Base-by-base conservation (phyloP, 2,329 filamentous ascomycete species). In the Ophiostoma ulmi region DNA sequence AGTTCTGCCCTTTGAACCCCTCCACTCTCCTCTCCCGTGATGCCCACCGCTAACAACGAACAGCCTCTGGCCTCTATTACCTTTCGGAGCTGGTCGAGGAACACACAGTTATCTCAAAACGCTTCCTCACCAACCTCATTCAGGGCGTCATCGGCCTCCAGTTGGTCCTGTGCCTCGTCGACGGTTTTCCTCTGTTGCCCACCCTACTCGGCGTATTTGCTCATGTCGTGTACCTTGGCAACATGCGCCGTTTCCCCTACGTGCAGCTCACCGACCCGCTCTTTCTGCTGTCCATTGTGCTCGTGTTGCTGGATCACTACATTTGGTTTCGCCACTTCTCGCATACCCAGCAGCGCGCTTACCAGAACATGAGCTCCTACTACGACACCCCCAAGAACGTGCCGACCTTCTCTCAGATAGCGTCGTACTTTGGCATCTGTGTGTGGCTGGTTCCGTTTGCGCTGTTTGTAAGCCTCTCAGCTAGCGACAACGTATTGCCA, bases 61-160 rank as follows among this genome's bases (percentile, higher is more conserved):
- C 20, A 65, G 63, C 95, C 55, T 97, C 93, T n/a, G 95, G 95
- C 52, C 88, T 99, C 36, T 99, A 99, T 83, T 99, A 99, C 80
- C 90, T 99, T 70, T 97, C 94, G 35, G 95, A 99, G 80, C 89
- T 98, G 17, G 95, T 99, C 73, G 95, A 99, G 81, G 95, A 99
- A 80, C 94, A 99, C 78, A 97, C 94, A 4, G 94, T 98, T 13
- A 81, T 97, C 73, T 91, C 94, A 14, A 97, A 97, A 79, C 92
- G 90, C 71, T 83, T 97, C n/a, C 85, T 99, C 69, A 91, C 87
- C 44, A 89, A 88, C 61, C 84, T 98, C 70, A 97, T 98, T 76
- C 97, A 97, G 82, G 83, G 82, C 73, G 88, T 97, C 74, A 90
- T 97, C 73, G 86, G 77, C 39, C 78, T 93, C 7, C 94, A 97